Base-by-base conservation (phyloP, 2,329 filamentous ascomycete genomes). In the Aphanoascus verrucosus region DNA sequence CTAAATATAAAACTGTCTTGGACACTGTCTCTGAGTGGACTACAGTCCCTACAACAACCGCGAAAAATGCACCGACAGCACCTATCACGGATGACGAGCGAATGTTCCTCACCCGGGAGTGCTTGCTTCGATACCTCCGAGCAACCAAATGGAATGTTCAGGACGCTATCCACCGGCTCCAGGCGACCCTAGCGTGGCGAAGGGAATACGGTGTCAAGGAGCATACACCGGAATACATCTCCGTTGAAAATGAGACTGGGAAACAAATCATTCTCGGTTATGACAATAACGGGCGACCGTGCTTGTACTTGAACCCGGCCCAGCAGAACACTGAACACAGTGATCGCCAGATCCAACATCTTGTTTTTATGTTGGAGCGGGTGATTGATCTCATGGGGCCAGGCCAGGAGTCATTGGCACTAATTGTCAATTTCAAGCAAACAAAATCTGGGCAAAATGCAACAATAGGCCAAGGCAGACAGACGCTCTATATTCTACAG, bases 321-420 rank as follows among this genome's bases (percentile, higher is more conserved):
- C 83, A 85, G 60, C 93, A 98, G 73, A 98, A 98, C 75, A 97
- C 93, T 1, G 84, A 94, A 61, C 79, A 83, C 54, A 86, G 83
- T 57, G 86, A 89, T 37, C 80, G 88, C 61, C 93, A 97, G 72
- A 83, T 95, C 53, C 84, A 98, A 70, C 90, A 97, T 68, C 74
- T 98, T 56, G 89, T 96, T 50, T 98, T 86, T 74, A 96, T 97
- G 90, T 73, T 97, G 41, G 93, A 98, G 74, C 80, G 88, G 37
- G 83, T 86, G 34, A 81, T 95, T 59, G 90, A 96, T 62, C 72
- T 97, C 57, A 89, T 94, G 81, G 84, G 86, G 0, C 78, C 90
- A 0, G 85, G 86, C 12, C 88, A 94, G 66, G 93, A 97, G 73
- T 93, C 82, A 46, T 71, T 95, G 55, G 85, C 86, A 42, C 77